Base-by-base conservation (phyloP, 345 rosid species). In the Barbarea vulgaris region DNA sequence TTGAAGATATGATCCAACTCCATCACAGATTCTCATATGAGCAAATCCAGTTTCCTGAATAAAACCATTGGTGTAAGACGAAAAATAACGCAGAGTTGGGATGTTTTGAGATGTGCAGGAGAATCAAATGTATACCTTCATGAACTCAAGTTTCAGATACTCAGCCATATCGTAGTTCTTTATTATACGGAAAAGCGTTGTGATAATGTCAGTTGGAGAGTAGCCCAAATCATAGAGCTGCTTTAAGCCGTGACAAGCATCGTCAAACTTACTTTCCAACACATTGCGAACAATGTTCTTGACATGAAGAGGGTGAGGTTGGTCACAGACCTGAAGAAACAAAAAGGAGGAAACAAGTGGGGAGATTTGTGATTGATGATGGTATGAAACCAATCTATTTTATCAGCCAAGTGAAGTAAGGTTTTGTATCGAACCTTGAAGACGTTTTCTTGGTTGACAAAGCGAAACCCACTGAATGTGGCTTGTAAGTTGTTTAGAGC, bases 1-100 rank as follows among this genome's bases (percentile, higher is more conserved):
- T 81, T 95, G 99, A 82, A 95, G 97, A 81, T 89, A 92, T 12
- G 99, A 90, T 61, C 99, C 99, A 59, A 95, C 97, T 24, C 99
- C 97, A 80, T 95, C 96, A 62, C 93, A 89, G 68, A 92, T 90
- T 82, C 97, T 88, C 97, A 92, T 90, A 81, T 92, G 99, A 30
- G 97, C 97, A 85, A 90, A 95, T 25, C 97, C 97, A 53, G 93
- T 88, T 88, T 92, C 99, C 99, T 95, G 83, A 80, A 82, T 39
- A 42, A 61, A 4, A 28, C 8, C 57, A 39, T 42, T 42, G 17
- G 52, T 63, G 47, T 41, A 4, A 58, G 36, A 67, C 17, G 25
- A 21, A 60, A 1, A 58, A 28, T 37, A n/a, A n/a, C n/a, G 21
- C 47, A 27, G 31, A 53, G 13, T 22, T 6, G 34, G 13, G 59